Conservation (phyloP, 2,329 filamentous ascomycete genomes). For the Cladosporium oxysporum region DNA sequence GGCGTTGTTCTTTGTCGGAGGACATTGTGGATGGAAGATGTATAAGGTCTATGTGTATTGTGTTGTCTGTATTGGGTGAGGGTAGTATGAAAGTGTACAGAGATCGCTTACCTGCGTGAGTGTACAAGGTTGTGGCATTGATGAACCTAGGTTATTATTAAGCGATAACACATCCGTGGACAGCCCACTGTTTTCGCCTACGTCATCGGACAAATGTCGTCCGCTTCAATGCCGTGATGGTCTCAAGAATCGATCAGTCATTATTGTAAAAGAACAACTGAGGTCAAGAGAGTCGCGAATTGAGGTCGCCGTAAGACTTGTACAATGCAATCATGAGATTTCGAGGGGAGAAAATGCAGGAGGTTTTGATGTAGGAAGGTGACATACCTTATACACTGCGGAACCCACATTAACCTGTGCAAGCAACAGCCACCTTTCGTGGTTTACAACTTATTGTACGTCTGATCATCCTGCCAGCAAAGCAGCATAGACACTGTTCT, state of each 20-base stretch:
- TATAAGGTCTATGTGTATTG: neutral
- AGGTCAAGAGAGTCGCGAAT: neutral
- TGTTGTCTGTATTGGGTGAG: neutral
- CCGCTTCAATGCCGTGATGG: neutral
- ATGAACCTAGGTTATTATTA: neutral
- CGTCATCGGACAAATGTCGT: neutral
- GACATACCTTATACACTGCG: no score
- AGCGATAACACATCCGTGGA: neutral
- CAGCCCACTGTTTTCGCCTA: neutral
- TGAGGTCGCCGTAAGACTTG: neutral
- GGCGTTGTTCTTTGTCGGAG: conserved; percentile 32
- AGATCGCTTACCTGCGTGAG: neutral
- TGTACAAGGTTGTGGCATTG: neutral
- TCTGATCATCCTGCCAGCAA: neutral
- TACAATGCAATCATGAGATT: neutral
- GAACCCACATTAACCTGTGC: neutral
- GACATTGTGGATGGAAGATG: conserved; percentile 28
- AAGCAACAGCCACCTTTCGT: neutral
- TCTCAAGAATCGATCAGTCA: neutral
- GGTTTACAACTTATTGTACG: neutral
- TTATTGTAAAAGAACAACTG: neutral
- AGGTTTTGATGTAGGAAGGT: neutral
- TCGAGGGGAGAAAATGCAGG: neutral
- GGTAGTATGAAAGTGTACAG: neutral
- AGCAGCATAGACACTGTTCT: neutral